Evolutionary conservation across 2,329 filamentous ascomycete species (phyloP).

Genomic region (Pestalotiopsis sp.): DNA sequence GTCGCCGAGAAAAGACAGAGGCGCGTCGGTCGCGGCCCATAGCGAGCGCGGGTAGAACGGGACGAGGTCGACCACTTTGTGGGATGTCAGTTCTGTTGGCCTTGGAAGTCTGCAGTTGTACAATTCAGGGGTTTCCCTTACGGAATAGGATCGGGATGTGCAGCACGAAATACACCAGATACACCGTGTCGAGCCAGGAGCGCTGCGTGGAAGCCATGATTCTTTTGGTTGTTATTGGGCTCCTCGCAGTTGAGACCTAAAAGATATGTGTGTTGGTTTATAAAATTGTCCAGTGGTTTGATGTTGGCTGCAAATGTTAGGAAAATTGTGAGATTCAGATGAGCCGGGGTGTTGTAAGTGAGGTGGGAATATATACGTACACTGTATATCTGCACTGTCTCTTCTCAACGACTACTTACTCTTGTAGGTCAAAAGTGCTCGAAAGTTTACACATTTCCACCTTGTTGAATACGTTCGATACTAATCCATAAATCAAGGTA

Average conservation of each 20-base stretch:
- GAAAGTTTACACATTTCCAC: too few species aligned
- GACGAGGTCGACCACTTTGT: conserved; percentile 55
- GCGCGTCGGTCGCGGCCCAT: conserved; percentile 39
- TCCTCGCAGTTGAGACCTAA: not conserved
- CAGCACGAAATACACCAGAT: conserved; percentile 32
- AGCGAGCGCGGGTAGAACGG: conserved; percentile 51
- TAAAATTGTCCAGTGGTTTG: too few species aligned
- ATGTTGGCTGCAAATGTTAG: too few species aligned
- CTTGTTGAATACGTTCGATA: too few species aligned
- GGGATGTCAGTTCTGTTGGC: not conserved
- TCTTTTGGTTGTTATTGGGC: not conserved
- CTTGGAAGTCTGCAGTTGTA: not conserved
- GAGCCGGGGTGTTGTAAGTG: not conserved
- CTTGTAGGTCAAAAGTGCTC: too few species aligned
- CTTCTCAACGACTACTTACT: too few species aligned
- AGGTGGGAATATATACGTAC: not conserved
- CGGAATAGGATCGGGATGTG: conserved; percentile 33
- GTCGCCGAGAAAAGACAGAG: conserved; percentile 47
- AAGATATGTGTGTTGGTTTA: not conserved
- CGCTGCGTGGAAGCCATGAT: conserved; percentile 16
- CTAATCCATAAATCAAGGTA: too few species aligned
- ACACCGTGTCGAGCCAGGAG: conserved; percentile 28
- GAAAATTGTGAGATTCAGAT: not conserved
- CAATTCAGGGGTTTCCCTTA: conserved; percentile 17
- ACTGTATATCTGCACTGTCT: too few species aligned